Percentiles rank a stretch among this genome's conserved stretches.
phyloP scores from a whole-genome alignment of 192 early-diverging fungal species.

The Coemansia sp. region DNA sequence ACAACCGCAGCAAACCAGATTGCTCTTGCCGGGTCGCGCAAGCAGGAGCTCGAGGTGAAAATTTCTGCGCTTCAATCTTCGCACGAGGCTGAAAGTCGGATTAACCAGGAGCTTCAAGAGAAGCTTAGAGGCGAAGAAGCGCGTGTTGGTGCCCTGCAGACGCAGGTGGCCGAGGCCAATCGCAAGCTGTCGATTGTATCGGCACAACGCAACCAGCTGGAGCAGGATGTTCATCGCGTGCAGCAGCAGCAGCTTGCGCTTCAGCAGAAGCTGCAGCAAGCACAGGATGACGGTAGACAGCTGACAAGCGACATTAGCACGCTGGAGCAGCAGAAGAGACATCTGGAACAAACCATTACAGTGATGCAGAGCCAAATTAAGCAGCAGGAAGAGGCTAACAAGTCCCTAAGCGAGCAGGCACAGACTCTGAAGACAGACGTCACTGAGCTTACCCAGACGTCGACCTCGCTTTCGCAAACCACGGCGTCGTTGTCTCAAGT shows the following conservation, averaged over 20 bases:
- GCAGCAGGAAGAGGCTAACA: constrained; percentile 28
- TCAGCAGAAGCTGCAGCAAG: constrained; percentile 38
- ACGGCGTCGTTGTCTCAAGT: constrained; percentile 3
- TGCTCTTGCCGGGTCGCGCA: constrained; percentile 35
- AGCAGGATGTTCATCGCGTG: constrained; percentile 45
- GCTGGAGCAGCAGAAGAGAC: constrained; percentile 39
- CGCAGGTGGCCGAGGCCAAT: constrained; percentile 38
- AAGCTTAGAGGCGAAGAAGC: constrained; percentile 40
- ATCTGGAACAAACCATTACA: constrained; percentile 23
- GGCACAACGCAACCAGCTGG: constrained; percentile 42
- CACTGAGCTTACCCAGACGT: constrained; percentile 22
- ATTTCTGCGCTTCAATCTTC: constrained; percentile 45
- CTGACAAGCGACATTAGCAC: constrained; percentile 30
- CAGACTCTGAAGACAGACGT: constrained; percentile 16
- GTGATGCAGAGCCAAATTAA: constrained; percentile 28
- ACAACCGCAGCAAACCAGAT: constrained; percentile 26
- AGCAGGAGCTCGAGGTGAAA: constrained; percentile 51
- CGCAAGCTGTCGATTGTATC: constrained; percentile 33
- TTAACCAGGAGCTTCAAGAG: constrained; percentile 54
- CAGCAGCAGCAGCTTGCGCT: constrained; percentile 46
- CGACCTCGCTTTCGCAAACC: neutral
- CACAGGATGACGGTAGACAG: constrained; percentile 47
- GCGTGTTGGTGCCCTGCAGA: constrained; percentile 24
- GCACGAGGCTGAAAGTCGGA: constrained; percentile 47
- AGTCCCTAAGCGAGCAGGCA: constrained; percentile 10